phyloP scores from a whole-genome alignment of 2,329 filamentous ascomycete genomes.

The Pezicula neosporulosa region DNA sequence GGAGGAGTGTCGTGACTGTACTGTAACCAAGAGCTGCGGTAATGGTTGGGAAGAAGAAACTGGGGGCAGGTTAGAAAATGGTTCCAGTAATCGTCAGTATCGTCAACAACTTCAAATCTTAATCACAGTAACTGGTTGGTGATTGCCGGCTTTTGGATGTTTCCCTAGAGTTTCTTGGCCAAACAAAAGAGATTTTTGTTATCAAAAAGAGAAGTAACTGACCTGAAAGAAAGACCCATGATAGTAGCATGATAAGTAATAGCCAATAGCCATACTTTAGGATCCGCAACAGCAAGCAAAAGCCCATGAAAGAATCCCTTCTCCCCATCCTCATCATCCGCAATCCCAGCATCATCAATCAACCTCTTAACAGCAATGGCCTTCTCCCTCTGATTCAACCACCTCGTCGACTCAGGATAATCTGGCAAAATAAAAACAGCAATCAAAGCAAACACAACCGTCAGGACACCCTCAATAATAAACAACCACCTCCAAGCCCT shows the following conservation, averaged over 20 bases:
- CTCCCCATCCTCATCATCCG: conserved; percentile 46
- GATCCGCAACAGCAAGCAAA: conserved; percentile 55
- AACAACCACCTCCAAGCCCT: conserved; percentile 61
- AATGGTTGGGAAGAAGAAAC: conserved; percentile 1
- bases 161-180: too few species aligned
- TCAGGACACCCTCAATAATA: conserved; percentile 49
- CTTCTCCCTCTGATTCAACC: conserved; percentile 57
- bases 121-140: too few species aligned
- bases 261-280: conserved; percentile 63
- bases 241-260: conserved; percentile 59
- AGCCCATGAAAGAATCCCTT: conserved; percentile 50
- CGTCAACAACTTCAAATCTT: too few species aligned
- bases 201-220: conserved; percentile 51
- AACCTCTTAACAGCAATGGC: conserved; percentile 52
- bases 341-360: conserved; percentile 55
- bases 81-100: too few species aligned
- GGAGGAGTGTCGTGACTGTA: conserved; percentile 49
- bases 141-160: too few species aligned
- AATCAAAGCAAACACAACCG: conserved; percentile 43
- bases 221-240: conserved; percentile 47
- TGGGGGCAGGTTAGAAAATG: too few species aligned
- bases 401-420: conserved; percentile 51
- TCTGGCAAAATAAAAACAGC: conserved; percentile 50
- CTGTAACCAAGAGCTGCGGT: conserved; percentile 50
- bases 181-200: conserved; percentile 16